A percentile compares a stretch with the other conserved stretches of the same genome.
These are phyloP conservation scores for Metarhizium album DNA, from an alignment of 2,329 filamentous ascomycete genomes.

Conservation along the genomic window DNA sequence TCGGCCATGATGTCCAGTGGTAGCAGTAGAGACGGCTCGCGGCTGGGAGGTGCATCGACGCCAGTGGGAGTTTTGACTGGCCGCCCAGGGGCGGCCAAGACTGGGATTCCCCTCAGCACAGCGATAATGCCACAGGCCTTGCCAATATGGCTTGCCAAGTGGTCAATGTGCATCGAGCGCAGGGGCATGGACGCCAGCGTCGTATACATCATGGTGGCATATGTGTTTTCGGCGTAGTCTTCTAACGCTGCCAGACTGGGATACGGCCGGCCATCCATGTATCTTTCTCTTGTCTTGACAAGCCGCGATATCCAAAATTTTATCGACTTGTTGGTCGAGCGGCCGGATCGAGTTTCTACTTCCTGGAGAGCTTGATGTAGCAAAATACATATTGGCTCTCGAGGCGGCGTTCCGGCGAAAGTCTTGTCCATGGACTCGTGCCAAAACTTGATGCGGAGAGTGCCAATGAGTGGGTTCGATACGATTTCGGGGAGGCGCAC, in stretches of 20 bases:
- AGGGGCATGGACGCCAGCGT: slow-evolving; percentile 71
- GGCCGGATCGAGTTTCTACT: slow-evolving; percentile 36
- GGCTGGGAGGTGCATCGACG: slow-evolving; percentile 23
- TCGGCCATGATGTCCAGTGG: slow-evolving; percentile 87
- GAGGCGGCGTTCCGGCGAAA: slow-evolving; percentile 67
- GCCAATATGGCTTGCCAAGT: slow-evolving; percentile 88
- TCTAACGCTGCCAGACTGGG: slow-evolving; percentile 64
- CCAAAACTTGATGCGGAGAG: slow-evolving; percentile 93
- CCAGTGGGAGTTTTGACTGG: slow-evolving; percentile 32
- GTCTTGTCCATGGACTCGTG: slow-evolving; percentile 71
- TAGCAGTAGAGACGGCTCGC: slow-evolving; percentile 54
- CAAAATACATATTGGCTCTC: slow-evolving; percentile 83
- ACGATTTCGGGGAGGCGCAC: slow-evolving; percentile 83
- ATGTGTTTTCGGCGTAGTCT: slow-evolving; percentile 87
- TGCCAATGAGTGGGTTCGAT: slow-evolving; percentile 75
- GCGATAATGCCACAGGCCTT: slow-evolving; percentile 86
- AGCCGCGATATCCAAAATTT: slow-evolving; percentile 69
- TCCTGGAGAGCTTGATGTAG: slow-evolving; percentile 61
- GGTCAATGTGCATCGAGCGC: slow-evolving; percentile 75
- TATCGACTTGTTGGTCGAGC: slow-evolving; percentile 37
- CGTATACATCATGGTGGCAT: slow-evolving; percentile 84
- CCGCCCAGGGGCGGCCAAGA: slow-evolving; percentile 66
- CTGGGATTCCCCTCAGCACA: slow-evolving; percentile 73
- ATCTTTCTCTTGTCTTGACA: slow-evolving; percentile 69
- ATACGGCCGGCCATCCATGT: slow-evolving; percentile 77